These are phyloP conservation scores for Trichoderma reesei DNA, from an alignment of 495 filamentous ascomycete genomes.

Conservation along the genomic window DNA sequence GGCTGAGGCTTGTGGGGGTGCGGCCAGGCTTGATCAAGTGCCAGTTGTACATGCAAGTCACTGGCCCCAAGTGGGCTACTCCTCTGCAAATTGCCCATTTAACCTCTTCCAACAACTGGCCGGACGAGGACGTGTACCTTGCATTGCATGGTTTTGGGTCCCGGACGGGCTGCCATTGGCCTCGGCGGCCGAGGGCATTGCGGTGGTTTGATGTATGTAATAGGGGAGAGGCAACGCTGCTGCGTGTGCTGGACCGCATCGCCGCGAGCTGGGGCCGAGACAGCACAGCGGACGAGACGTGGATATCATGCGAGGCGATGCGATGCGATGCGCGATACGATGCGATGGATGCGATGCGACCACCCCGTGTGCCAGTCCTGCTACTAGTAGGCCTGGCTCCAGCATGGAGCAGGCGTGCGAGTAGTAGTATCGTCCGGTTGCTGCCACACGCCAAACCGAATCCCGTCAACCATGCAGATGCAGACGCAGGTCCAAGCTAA, in stretches of 20 bases:
- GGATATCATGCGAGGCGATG: not conserved
- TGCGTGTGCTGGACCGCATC: not conserved
- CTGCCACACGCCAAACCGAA: not conserved
- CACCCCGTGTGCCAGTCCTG: not conserved
- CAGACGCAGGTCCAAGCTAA: conserved; percentile 11
- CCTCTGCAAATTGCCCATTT: not conserved
- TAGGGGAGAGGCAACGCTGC: not conserved
- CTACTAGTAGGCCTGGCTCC: too few species aligned
- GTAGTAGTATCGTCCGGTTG: not conserved
- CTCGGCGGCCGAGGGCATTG: not conserved
- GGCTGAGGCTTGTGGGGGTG: not conserved
- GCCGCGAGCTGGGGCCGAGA: not conserved
- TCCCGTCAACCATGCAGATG: not conserved
- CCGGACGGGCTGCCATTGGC: not conserved
- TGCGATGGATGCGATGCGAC: conserved; percentile 4
- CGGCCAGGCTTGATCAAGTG: not conserved
- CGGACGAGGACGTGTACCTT: not conserved
- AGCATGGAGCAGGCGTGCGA: not conserved
- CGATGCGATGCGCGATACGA: conserved; percentile 1
- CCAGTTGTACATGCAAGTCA: conserved; percentile 3
- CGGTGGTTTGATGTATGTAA: not conserved
- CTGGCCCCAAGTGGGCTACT: not conserved
- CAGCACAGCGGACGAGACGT: not conserved
- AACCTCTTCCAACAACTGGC: not conserved
- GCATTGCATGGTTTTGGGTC: not conserved